Evolutionary conservation across 768 basidiomycete genomes (phyloP).

Genomic region (Amylocystis lapponica): DNA sequence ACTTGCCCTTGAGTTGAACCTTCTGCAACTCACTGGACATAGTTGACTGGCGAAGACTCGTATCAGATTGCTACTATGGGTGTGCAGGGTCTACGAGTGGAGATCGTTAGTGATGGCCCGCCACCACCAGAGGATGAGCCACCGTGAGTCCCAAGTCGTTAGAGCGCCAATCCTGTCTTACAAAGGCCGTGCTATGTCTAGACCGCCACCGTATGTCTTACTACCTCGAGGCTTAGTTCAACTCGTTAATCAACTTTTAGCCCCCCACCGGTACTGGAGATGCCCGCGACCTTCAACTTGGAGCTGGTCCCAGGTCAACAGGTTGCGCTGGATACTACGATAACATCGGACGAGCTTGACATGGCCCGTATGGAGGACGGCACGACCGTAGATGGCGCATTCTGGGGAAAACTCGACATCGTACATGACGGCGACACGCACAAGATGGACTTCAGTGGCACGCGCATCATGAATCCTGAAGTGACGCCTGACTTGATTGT

Average conservation of each 20-base stretch:
- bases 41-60: slow-evolving; percentile 83
- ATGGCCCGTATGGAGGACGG: slow-evolving; percentile 93
- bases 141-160: slow-evolving; percentile 47
- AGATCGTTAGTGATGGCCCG: slow-evolving; percentile 80
- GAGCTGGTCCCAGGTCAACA: slow-evolving; percentile 76
- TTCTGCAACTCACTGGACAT: slow-evolving; percentile 10
- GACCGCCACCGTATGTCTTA: slow-evolving; percentile 46
- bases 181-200: slow-evolving; percentile 17
- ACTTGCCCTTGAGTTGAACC: neutral
- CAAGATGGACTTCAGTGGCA: slow-evolving; percentile 78
- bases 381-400: slow-evolving; percentile 76
- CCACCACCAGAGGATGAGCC: slow-evolving; percentile 76
- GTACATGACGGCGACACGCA: slow-evolving; percentile 75
- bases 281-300: slow-evolving; percentile 81
- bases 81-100: slow-evolving; percentile 76
- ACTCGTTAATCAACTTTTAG: slow-evolving; percentile 19
- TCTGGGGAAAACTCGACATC: slow-evolving; percentile 85
- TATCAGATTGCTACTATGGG: slow-evolving; percentile 86
- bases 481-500: slow-evolving; percentile 65
- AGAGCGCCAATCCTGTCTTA: too few relatives aligned
- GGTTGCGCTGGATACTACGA: slow-evolving; percentile 74
- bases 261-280: slow-evolving; percentile 73
- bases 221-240: too few relatives aligned
- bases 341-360: slow-evolving; percentile 75
- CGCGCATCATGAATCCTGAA: slow-evolving; percentile 58